These are phyloP conservation scores for Rhizopus sp. DNA, from an alignment of 371 early-diverging fungal genomes.

Conservation along the genomic window DNA sequence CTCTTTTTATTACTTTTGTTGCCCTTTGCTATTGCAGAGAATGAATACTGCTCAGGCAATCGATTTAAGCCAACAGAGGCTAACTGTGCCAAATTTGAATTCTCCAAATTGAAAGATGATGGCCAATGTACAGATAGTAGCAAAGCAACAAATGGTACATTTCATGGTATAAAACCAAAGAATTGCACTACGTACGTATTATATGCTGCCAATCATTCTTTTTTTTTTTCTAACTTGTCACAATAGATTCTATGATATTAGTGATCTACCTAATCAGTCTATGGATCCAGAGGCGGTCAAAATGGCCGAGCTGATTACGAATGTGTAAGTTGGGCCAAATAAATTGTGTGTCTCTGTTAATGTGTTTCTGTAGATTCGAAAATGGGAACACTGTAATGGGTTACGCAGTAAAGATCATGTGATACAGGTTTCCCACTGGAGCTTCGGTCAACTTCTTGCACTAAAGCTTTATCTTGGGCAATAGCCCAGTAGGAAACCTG, in stretches of 20 bases:
- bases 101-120: slow-evolving; percentile 4
- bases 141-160: slow-evolving; percentile 11
- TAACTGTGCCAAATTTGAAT: slow-evolving; percentile 20
- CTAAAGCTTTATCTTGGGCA: not conserved
- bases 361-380: slow-evolving; percentile 32
- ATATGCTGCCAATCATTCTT: not conserved
- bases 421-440: too few relatives aligned
- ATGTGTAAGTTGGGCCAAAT: slow-evolving; percentile 34
- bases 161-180: slow-evolving; percentile 22
- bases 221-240: slow-evolving; percentile 3
- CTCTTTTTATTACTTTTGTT: too few relatives aligned
- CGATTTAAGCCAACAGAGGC: not conserved
- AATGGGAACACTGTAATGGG: slow-evolving; percentile 49
- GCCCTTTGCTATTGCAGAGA: not conserved
- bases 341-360: not conserved
- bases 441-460: not conserved
- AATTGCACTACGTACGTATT: slow-evolving; percentile 45
- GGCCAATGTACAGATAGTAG: slow-evolving; percentile 29
- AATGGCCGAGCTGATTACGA: slow-evolving; percentile 51
- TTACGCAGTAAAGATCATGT: slow-evolving; percentile 33
- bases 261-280: slow-evolving; percentile 29
- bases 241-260: slow-evolving; percentile 42
- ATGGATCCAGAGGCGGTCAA: slow-evolving; percentile 35
- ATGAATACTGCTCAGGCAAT: slow-evolving; percentile 9
- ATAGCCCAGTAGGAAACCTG: too few relatives aligned